Evolutionary conservation across 1,139 yeast species (phyloP), one percentile per base, ranked within the genome.

Genomic region (Kodamaea anthophila): DNA sequence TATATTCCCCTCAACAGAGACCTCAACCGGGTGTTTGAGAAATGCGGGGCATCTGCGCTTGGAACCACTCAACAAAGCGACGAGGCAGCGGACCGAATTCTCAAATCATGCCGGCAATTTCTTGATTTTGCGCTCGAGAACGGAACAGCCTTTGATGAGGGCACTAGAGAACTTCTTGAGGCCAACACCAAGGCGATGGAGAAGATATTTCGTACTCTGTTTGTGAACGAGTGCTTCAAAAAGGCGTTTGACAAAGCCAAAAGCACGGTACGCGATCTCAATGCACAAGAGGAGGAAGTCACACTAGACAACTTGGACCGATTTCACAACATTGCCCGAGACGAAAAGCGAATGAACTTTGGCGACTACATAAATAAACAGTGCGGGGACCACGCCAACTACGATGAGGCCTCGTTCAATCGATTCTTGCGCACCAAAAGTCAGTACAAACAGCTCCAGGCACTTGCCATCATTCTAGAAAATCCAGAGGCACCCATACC

Each of bases 401-500:
- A 27, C 5, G 16, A 29, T 7, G 36, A 36, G 8, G 24, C 18
- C 6, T 22, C 23, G 5, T 32, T 39, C 21, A 16, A 13, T 9
- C 15, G 14, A 18, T 28, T 27, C 20, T 16, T 37, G 5, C 18
- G 25, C 4, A 25, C 16, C 12, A 34, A 33, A 24, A 26, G 27
- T n/a, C 33, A 31, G 15, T 58, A 53, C 35, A 51, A 46, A 22
- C 51, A 43, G 21, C 33, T 63, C 18, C 51, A 47, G 27, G 54
- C 49, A 32, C 46, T 55, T 5, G 30, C 47, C 6, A 58, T 58
- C 26, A 52, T 65, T 1, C 32, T 62, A 4, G 40, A 51, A 14
- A 45, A 64, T 31, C 73, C 73, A 0, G 65, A 60, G 33, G 63
- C 60, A 23, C 66, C 68, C 4, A 47, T 66, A 12, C 70, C 70